Percentiles rank a stretch among this genome's conserved stretches.
phyloP scores from a whole-genome alignment of 2,329 filamentous ascomycete genomes.

The Colletotrichum agaves region DNA sequence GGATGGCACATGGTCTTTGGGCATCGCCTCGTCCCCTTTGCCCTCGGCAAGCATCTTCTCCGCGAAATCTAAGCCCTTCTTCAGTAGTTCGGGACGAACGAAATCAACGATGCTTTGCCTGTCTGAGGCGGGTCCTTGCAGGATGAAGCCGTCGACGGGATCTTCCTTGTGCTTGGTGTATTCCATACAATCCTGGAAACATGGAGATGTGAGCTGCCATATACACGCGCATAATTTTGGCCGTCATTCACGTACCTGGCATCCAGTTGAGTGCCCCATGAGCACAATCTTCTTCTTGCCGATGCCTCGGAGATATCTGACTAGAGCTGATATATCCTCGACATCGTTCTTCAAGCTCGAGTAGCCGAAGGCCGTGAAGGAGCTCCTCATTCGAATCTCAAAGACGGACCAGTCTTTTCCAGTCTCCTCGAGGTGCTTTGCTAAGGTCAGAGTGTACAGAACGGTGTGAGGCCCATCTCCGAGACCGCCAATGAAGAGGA shows the following conservation, averaged over 20 bases:
- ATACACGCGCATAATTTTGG: neutral
- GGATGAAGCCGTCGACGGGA: conserved; percentile 77
- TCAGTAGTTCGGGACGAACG: conserved; percentile 55
- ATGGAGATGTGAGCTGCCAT: conserved; percentile 13
- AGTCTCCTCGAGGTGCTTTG: conserved; percentile 52
- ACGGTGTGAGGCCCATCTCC: conserved; percentile 76
- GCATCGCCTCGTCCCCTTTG: conserved; percentile 65
- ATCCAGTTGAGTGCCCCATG: conserved; percentile 69
- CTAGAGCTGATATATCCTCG: conserved; percentile 62
- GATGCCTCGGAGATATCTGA: conserved; percentile 63
- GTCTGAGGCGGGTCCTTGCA: conserved; percentile 85
- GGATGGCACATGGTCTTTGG: conserved; percentile 53
- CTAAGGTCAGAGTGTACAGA: conserved; percentile 63
- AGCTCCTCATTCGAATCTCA: conserved; percentile 65
- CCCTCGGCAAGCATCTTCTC: conserved; percentile 66
- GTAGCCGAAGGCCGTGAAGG: conserved; percentile 64
- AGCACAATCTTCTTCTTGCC: conserved; percentile 64
- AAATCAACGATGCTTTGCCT: conserved; percentile 69
- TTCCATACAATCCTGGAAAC: conserved; percentile 64
- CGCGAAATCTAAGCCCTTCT: conserved; percentile 60
- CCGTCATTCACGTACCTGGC: conserved; percentile 54
- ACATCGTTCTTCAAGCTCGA: conserved; percentile 63
- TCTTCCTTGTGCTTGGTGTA: conserved; percentile 57
- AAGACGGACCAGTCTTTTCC: conserved; percentile 63
- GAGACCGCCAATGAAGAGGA: conserved; percentile 78